Conservation (phyloP, 305 asterid species). For the Fraxinus sp. region DNA sequence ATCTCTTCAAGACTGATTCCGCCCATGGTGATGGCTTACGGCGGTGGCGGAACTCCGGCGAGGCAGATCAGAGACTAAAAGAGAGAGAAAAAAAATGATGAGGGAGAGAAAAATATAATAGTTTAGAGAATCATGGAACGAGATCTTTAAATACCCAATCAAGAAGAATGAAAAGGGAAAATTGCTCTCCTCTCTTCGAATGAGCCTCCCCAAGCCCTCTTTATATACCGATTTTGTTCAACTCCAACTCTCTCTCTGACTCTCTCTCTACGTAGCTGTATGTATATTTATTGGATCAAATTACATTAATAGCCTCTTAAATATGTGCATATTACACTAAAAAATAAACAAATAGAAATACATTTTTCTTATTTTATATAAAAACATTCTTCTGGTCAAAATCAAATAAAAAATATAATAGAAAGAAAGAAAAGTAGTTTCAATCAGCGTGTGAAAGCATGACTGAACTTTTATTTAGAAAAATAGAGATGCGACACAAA, state of each 20-base stretch:
- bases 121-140: slow-evolving; percentile 21
- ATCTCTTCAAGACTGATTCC: slow-evolving; percentile 43
- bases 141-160: background rate
- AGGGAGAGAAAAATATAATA: background rate
- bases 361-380: background rate
- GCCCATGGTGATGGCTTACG: slow-evolving; percentile 30
- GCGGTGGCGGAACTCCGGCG: background rate
- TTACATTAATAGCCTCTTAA: background rate
- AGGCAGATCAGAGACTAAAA: background rate
- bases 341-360: background rate
- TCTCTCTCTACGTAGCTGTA: background rate
- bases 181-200: background rate
- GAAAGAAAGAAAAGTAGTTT: background rate
- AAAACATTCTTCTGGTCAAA: background rate
- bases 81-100: background rate
- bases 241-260: background rate
- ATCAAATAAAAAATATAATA: background rate
- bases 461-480: background rate
- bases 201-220: slow-evolving; percentile 11
- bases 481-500: background rate
- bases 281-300: background rate
- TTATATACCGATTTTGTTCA: slow-evolving; percentile 15
- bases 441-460: background rate
- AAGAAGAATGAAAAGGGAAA: background rate
- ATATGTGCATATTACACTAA: background rate